Base-by-base conservation (phyloP, 225 moss, liverwort and hornwort genomes). In the Pleurozium schreberi region DNA sequence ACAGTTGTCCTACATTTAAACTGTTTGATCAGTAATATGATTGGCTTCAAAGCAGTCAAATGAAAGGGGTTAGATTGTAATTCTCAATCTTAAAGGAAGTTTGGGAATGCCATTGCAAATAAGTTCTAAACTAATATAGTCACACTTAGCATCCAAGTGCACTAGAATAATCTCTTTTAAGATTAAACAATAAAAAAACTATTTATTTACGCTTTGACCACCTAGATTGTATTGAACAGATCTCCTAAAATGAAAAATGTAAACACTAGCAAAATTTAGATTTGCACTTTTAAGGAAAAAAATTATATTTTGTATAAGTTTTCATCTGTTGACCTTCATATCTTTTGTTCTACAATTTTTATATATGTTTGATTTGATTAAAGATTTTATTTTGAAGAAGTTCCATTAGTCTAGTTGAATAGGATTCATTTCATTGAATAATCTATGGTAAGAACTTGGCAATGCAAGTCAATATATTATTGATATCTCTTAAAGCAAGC, bases 191-290 rank as follows among this genome's bases (percentile, higher is more conserved):
- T 25, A 7, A 79, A 79, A 2, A 26, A 55, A 3, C 4, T 23
- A 55, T n/a, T 16, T 38, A 9, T 26, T 77, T 53, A 6, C 23
- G 4, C 10, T 78, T 26, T 57, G 18, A 57, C 4, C 26, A 79
- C 11, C 1, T 26, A 11, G 2, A 0, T n/a, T n/a, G 3, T 26
- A 57, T n/a, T 2, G 11, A 18, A 26, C 8, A 57, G 20, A 7
- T n/a, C 11, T 1, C 2, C 1, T 0, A 7, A 17, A 55, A 38
- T n/a, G 0, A n/a, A n/a, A 79, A 9, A n/a, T 8, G 0, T n/a
- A 26, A 57, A 79, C 3, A 38, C 18, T 6, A 57, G 5, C 5
- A 79, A 34, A n/a, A n/a, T 0, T 57, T 2, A 27, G 27, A 57
- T 79, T 26, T 55, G 0, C 16, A 27, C 2, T 0, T 79, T 55